phyloP scores from a whole-genome alignment of 2,329 filamentous ascomycete genomes.

The Penicillium sp. region DNA sequence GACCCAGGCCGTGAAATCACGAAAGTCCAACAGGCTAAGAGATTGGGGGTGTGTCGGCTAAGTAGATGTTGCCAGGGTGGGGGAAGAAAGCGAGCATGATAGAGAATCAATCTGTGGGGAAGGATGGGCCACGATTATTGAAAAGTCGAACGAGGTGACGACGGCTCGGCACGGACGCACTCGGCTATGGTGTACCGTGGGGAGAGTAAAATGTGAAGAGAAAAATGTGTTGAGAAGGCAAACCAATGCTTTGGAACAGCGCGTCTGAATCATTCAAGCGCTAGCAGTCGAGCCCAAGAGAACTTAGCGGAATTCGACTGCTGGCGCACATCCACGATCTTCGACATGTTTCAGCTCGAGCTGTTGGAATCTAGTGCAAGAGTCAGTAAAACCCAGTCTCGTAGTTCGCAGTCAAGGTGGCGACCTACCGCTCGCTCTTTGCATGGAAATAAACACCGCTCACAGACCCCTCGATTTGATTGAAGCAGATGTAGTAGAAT shows the following conservation, averaged over 20 bases:
- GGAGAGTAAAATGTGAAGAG: not conserved
- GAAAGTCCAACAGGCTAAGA: not conserved
- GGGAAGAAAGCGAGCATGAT: not conserved
- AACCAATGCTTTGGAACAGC: slow-evolving; percentile 5
- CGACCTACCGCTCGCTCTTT: slow-evolving; percentile 90
- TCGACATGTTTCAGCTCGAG: slow-evolving; percentile 87
- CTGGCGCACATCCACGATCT: slow-evolving; percentile 79
- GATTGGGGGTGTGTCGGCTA: not conserved
- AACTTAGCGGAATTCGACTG: slow-evolving; percentile 82
- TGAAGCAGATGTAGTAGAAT: slow-evolving; percentile 99
- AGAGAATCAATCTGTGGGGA: not conserved
- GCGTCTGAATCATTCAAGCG: slow-evolving; percentile 10
- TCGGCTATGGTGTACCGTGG: not conserved
- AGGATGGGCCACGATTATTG: not conserved
- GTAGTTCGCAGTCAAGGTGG: not conserved
- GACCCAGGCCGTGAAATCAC: not conserved
- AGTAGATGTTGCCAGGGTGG: not conserved
- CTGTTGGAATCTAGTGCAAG: slow-evolving; percentile 76
- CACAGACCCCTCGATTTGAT: slow-evolving; percentile 82
- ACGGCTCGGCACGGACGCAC: slow-evolving; percentile 1
- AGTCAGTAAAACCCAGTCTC: slow-evolving; percentile 13
- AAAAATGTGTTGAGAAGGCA: not conserved
- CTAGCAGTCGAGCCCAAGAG: slow-evolving; percentile 19
- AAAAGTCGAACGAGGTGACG: not conserved
- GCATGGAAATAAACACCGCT: slow-evolving; percentile 97